Percentiles rank a stretch among this genome's conserved stretches.
Evolutionary conservation across 768 basidiomycete genomes (phyloP).

Genomic region (Lactarius sp.): DNA sequence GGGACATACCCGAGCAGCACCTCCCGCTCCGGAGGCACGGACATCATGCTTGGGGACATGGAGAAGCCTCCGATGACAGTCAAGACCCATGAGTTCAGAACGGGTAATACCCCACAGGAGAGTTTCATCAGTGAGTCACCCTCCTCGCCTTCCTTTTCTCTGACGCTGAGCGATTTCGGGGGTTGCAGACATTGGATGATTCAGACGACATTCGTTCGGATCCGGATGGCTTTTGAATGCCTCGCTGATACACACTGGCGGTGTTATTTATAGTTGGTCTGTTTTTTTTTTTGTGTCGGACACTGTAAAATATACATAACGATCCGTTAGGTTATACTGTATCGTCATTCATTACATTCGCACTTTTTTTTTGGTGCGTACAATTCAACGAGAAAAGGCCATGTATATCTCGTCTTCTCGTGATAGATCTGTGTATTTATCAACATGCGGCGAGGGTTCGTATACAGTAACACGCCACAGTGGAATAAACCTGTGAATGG

Average conservation of each 20-base stretch:
- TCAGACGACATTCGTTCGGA: not conserved
- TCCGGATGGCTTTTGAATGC: not conserved
- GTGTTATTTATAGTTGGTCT: not conserved
- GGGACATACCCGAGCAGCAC: too few species aligned
- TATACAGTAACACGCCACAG: not conserved
- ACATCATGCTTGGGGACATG: too few species aligned
- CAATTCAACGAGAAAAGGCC: not conserved
- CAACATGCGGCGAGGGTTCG: not conserved
- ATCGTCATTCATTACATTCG: not conserved
- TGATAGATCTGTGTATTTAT: not conserved
- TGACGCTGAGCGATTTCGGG: not conserved
- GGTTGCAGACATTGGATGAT: slow-evolving; percentile 3
- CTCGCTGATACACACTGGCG: not conserved
- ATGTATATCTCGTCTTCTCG: not conserved
- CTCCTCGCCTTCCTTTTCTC: too few species aligned
- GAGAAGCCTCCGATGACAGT: too few species aligned
- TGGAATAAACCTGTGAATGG: not conserved
- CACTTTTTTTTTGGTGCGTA: not conserved
- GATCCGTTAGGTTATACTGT: not conserved
- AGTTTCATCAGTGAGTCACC: too few species aligned
- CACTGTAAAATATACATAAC: not conserved
- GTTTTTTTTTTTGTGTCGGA: not conserved
- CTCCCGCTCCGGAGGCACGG: too few species aligned
- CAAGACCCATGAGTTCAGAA: too few species aligned
- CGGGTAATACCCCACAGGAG: too few species aligned